phyloP scores from a whole-genome alignment of 129 eudicot species.

The sunflower (Helianthus annuus) region HanXRQr2.0-SUNRISE NC_035449.2:117889-118388 shows the following conservation, averaged over 20 bases:
- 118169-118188: neutral
- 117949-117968: slow-evolving; percentile 75
- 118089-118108: slow-evolving; percentile 88
- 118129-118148: slow-evolving; percentile 25
- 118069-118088: slow-evolving; percentile 91
- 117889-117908: slow-evolving; percentile 54
- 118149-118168: slow-evolving; percentile 8
- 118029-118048: slow-evolving; percentile 87
- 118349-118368: no score
- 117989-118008: slow-evolving; percentile 89
- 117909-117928: slow-evolving; percentile 85
- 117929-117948: slow-evolving; percentile 65
- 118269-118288: slow-evolving; percentile 75
- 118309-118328: neutral
- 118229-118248: slow-evolving; percentile 52
- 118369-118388: no score
- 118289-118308: slow-evolving; percentile 71
- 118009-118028: slow-evolving; percentile 84
- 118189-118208: slow-evolving; percentile 1
- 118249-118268: slow-evolving; percentile 85
- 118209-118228: slow-evolving; percentile 49
- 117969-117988: slow-evolving; percentile 84
- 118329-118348: neutral
- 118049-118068: slow-evolving; percentile 72
- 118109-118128: slow-evolving; percentile 92